A percentile compares a stretch with the other conserved stretches of the same genome.
Evolutionary conservation across 179 eudicot genomes (phyloP).

Genomic region (Actinidia chinensis): DNA sequence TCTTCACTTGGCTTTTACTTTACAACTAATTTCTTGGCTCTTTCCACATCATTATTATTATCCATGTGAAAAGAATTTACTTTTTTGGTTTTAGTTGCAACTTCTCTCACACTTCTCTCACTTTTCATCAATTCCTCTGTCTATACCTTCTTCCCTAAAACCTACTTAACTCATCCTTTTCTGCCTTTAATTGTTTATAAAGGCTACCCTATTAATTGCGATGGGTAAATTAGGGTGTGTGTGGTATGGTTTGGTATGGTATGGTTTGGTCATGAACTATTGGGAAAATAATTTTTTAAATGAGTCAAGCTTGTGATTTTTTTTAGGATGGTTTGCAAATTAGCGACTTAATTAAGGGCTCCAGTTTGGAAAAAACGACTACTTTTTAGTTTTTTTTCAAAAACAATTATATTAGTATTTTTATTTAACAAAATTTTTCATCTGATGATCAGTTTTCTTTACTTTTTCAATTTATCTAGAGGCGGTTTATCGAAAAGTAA

Average conservation of each 20-base stretch:
- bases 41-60: not conserved
- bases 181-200: not conserved
- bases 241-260: not conserved
- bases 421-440: too few species aligned
- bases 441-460: too few species aligned
- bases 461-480: too few species aligned
- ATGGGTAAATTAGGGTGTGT: constrained; percentile 2
- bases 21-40: not conserved
- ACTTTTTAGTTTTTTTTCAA: too few species aligned
- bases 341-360: too few species aligned
- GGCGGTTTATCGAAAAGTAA: too few species aligned
- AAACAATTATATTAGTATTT: too few species aligned
- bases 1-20: constrained; percentile 13
- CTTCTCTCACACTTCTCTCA: not conserved
- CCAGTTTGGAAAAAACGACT: too few species aligned
- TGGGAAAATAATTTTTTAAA: too few species aligned
- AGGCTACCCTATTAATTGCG: constrained; percentile 1
- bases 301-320: too few species aligned
- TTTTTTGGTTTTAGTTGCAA: constrained; percentile 6
- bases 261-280: too few species aligned
- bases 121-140: not conserved
- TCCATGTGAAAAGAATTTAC: not conserved
- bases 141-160: not conserved
- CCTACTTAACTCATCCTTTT: not conserved
- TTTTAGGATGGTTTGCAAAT: too few species aligned